phyloP scores from a whole-genome alignment of 495 filamentous ascomycete genomes.

The Trichoderma virens region DNA sequence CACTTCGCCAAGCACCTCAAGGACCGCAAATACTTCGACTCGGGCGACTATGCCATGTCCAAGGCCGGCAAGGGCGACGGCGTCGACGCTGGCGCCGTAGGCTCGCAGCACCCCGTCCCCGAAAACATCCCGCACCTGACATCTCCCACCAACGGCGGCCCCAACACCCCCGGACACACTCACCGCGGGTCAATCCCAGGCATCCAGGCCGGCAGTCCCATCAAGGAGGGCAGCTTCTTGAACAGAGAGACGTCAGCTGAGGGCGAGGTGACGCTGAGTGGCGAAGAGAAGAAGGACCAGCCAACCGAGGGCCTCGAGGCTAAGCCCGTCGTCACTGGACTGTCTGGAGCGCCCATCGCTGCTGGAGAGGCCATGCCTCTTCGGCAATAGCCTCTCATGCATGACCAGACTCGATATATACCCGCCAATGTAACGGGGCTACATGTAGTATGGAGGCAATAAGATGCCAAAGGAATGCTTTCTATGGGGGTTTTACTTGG shows the following conservation, averaged over 20 bases:
- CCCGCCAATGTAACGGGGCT: background rate
- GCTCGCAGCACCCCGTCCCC: constrained; percentile 86
- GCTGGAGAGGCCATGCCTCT: constrained; percentile 2
- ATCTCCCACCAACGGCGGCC: constrained; percentile 49
- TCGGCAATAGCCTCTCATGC: background rate
- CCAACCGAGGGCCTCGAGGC: background rate
- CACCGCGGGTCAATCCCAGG: constrained; percentile 40
- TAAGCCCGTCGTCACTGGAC: background rate
- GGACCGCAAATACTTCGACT: constrained; percentile 99
- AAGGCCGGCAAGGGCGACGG: constrained; percentile 97
- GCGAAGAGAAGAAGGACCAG: background rate
- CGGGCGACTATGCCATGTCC: constrained; percentile 93
- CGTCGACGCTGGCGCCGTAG: constrained; percentile 87
- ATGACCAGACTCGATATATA: background rate
- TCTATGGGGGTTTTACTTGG: background rate
- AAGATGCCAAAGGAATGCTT: background rate
- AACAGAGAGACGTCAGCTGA: constrained; percentile 69
- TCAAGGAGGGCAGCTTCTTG: constrained; percentile 81
- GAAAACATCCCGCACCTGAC: constrained; percentile 94
- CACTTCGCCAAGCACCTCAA: constrained; percentile 95
- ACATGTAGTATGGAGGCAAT: background rate
- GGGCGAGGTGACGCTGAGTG: constrained; percentile 31
- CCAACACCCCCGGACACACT: constrained; percentile 33
- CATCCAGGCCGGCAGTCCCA: constrained; percentile 62
- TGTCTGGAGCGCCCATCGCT: background rate